A percentile compares a stretch with the other conserved stretches of the same genome.
These are phyloP conservation scores for Leucosporidium scottii DNA, from an alignment of 768 basidiomycete genomes.

Conservation along the genomic window DNA sequence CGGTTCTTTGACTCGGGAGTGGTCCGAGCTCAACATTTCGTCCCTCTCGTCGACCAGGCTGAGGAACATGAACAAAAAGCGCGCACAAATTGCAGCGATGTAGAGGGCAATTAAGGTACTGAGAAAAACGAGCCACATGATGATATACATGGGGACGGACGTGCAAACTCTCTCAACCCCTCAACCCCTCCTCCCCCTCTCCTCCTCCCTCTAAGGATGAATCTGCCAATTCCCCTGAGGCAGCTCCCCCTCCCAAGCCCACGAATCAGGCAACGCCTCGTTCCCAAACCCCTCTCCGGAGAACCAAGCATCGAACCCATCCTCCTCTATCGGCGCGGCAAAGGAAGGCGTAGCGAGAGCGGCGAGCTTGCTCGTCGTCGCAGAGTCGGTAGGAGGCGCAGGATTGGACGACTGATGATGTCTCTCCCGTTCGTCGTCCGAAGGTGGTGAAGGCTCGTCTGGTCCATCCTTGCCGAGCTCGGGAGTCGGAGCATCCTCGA, in stretches of 20 bases:
- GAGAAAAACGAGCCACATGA: no score
- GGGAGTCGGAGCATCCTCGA: slow-evolving; percentile 6
- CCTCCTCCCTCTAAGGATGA: not conserved
- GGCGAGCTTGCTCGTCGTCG: not conserved
- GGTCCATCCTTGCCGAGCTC: slow-evolving; percentile 3
- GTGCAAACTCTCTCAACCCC: no score
- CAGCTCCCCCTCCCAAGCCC: slow-evolving; percentile 9
- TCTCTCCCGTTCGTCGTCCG: not conserved
- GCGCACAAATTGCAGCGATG: no score
- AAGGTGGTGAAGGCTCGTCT: no score
- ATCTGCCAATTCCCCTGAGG: not conserved
- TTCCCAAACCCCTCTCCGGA: not conserved
- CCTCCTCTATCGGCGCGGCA: not conserved
- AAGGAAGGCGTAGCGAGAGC: not conserved
- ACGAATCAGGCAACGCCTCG: not conserved
- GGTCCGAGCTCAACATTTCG: no score
- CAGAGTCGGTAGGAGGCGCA: no score
- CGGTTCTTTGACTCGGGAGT: no score
- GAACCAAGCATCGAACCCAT: not conserved
- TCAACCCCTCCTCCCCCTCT: no score
- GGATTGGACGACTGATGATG: not conserved
- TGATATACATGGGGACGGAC: no score
- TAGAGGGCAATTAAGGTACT: no score
- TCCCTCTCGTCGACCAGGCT: no score
- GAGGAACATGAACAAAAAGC: no score